A percentile compares a stretch with the other conserved stretches of the same genome.
Evolutionary conservation across 2,329 filamentous ascomycete genomes (phyloP).

Genomic region (Elsinoe australis): DNA sequence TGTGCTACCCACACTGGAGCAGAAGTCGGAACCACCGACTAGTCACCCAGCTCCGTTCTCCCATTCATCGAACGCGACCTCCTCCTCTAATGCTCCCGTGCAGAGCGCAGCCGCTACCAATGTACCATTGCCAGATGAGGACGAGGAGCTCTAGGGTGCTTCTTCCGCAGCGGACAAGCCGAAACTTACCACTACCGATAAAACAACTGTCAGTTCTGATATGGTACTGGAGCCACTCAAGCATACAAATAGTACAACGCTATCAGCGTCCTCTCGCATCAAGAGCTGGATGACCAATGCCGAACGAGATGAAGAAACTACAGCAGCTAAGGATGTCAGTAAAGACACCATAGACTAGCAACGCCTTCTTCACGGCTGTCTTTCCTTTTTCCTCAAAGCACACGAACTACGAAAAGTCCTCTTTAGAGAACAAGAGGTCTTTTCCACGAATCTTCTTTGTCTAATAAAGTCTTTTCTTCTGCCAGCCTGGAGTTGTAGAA

Average conservation of each 20-base stretch:
- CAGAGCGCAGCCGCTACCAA: slow-evolving; percentile 13
- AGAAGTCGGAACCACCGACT: slow-evolving; percentile 1
- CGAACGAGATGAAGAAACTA: too few relatives aligned
- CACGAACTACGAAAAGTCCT: not conserved
- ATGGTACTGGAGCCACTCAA: too few relatives aligned
- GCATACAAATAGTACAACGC: too few relatives aligned
- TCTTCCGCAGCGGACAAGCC: not conserved
- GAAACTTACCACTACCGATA: not conserved
- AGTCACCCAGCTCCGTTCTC: slow-evolving; percentile 5
- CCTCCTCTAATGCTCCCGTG: slow-evolving; percentile 6
- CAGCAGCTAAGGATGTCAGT: too few relatives aligned
- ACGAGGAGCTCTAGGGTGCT: slow-evolving; percentile 17
- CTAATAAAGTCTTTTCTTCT: not conserved
- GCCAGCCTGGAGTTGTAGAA: slow-evolving; percentile 13
- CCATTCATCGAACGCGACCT: slow-evolving; percentile 2
- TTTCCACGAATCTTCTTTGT: slow-evolving; percentile 12
- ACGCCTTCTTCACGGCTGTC: not conserved
- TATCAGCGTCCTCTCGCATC: too few relatives aligned
- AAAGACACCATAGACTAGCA: too few relatives aligned
- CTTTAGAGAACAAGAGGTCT: not conserved
- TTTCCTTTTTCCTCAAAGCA: not conserved
- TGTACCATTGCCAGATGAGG: slow-evolving; percentile 16
- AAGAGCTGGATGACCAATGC: too few relatives aligned
- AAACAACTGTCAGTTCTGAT: too few relatives aligned
- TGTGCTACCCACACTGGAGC: slow-evolving; percentile 17